phyloP scores from a whole-genome alignment of 2,329 filamentous ascomycete genomes.

The Pestalotiopsis sp. region DNA sequence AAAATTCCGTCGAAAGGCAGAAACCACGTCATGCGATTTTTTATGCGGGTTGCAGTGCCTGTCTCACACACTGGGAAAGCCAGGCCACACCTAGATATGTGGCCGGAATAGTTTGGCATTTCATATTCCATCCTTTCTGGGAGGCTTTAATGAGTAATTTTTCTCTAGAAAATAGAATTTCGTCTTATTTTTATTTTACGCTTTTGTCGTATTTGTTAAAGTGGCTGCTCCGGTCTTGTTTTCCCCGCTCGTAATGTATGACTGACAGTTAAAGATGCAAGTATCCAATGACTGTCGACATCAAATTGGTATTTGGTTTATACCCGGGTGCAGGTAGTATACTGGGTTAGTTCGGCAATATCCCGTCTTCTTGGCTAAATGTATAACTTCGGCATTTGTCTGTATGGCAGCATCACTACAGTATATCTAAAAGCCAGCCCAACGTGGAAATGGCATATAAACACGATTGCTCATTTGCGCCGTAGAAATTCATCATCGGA shows the following conservation, averaged over 20 bases:
- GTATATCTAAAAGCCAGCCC: neutral
- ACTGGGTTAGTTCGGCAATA: neutral
- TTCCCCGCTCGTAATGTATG: neutral
- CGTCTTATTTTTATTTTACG: too few relatives aligned
- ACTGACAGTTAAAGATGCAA: neutral
- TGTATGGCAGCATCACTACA: neutral
- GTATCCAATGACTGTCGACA: neutral
- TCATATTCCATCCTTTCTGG: too few relatives aligned
- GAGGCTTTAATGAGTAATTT: accelerated
- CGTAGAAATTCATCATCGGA: neutral
- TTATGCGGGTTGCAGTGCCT: too few relatives aligned
- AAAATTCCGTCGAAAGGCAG: too few relatives aligned
- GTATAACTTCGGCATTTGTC: neutral
- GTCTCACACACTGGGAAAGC: too few relatives aligned
- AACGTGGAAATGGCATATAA: neutral
- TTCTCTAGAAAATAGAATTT: too few relatives aligned
- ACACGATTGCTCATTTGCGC: neutral
- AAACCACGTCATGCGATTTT: too few relatives aligned
- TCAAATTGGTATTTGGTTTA: neutral
- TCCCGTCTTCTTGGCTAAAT: neutral
- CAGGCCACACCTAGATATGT: too few relatives aligned
- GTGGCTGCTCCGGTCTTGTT: neutral
- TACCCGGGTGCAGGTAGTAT: neutral
- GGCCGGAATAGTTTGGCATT: too few relatives aligned
- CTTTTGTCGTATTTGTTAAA: neutral